Conservation (phyloP, 1,139 yeast species). For the Kurtzmaniella quercitrusa region DNA sequence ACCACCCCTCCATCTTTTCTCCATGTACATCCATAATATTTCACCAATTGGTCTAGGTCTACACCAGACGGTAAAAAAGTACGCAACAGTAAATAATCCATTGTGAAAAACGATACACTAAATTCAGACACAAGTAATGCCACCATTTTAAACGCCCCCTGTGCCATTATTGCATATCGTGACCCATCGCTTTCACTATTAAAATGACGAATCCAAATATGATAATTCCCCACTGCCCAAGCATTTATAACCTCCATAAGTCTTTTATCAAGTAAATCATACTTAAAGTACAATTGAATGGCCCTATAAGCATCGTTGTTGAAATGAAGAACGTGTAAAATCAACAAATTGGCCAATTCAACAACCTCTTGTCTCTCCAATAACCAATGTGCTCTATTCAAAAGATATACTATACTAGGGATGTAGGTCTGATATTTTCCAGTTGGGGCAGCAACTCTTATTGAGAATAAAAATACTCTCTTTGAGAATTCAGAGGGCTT, state of each 20-base stretch:
- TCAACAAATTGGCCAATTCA: slow-evolving; percentile 38
- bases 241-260: slow-evolving; percentile 24
- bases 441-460: slow-evolving; percentile 40
- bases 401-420: slow-evolving; percentile 46
- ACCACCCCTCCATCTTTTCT: slow-evolving; percentile 18
- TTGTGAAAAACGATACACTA: slow-evolving; percentile 33
- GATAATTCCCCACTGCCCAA: slow-evolving; percentile 38
- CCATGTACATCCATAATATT: slow-evolving; percentile 25
- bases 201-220: slow-evolving; percentile 37
- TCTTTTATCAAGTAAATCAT: slow-evolving; percentile 20
- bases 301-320: slow-evolving; percentile 34
- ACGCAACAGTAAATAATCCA: slow-evolving; percentile 18
- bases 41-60: slow-evolving; percentile 15
- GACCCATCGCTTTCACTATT: slow-evolving; percentile 26
- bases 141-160: slow-evolving; percentile 32
- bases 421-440: slow-evolving; percentile 57
- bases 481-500: slow-evolving; percentile 37
- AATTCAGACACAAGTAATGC: slow-evolving; percentile 26
- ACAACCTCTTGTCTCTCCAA: slow-evolving; percentile 27
- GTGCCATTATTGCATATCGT: slow-evolving; percentile 34
- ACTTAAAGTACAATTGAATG: slow-evolving; percentile 24
- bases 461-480: slow-evolving; percentile 48
- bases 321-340: slow-evolving; percentile 47
- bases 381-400: slow-evolving; percentile 15
- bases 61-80: slow-evolving; percentile 27